A percentile compares a stretch with the other conserved stretches of the same genome.
These are phyloP conservation scores for Croton laevigatus DNA, from an alignment of 441 rosid genomes.

Conservation along the genomic window DNA sequence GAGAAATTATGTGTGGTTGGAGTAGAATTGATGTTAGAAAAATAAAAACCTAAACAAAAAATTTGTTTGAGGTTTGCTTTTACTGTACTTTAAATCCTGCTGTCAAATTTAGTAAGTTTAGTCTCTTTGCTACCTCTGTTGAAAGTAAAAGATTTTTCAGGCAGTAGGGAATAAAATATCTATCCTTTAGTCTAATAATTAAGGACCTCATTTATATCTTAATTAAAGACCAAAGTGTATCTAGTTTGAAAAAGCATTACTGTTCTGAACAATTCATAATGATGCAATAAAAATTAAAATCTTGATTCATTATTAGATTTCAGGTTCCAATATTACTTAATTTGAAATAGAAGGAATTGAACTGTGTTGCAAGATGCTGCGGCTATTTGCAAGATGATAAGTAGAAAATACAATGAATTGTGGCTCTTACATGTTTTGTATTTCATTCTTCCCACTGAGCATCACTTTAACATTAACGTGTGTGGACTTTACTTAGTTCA, in stretches of 20 bases:
- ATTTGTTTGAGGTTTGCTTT: neutral
- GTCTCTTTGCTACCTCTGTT: too few species aligned
- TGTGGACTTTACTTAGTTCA: neutral
- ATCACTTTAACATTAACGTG: neutral
- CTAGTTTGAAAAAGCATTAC: neutral
- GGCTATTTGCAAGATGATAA: neutral
- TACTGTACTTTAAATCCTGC: neutral
- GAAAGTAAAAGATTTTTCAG: too few species aligned
- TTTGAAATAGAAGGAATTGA: neutral
- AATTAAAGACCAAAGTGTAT: neutral
- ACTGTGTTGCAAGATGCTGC: too few species aligned
- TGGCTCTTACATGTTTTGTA: neutral
- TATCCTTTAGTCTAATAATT: neutral
- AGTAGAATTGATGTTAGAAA: too few species aligned
- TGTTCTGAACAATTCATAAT: neutral
- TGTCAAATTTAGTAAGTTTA: neutral
- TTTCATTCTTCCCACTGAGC: neutral
- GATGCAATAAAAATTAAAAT: neutral
- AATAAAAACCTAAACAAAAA: too few species aligned
- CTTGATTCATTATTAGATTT: neutral
- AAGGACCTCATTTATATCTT: neutral
- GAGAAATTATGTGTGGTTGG: too few species aligned
- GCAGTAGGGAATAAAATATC: neutral
- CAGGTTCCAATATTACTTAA: neutral
- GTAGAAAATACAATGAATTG: neutral